Base-by-base conservation (phyloP, 139 green algal species). In the Picochlorum sp. region DNA sequence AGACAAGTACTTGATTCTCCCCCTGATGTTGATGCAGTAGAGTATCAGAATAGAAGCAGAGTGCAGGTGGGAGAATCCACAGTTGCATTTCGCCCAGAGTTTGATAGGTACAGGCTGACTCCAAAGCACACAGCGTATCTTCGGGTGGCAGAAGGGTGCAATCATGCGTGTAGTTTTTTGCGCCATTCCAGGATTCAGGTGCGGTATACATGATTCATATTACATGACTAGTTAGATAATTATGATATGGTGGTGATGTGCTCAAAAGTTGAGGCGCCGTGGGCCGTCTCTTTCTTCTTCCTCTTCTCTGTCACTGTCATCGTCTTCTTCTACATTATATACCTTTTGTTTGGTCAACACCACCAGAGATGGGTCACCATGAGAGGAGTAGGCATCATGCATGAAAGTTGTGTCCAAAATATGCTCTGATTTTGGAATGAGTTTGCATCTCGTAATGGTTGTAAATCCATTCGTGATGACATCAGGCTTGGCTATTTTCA, bases 111-210 rank as follows among this genome's bases (percentile, higher is more conserved):
- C 57, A 79, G 89, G 9, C 73, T 96, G 10, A 94, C 85, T 4
- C 85, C 88, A 1, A 38, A 30, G 4, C 90, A 96, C 78, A 86
- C 77, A 13, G 88, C 88, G 6, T 96, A 96, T 70, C 76, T 96
- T 60, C 79, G 87, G 3, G 86, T 96, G 41, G 87, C 88, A 3
- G 90, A 96, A 72, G 90, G 90, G 10, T 96, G 90, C 81, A 84
- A 87, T 78, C 90, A 95, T 67, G 80, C 80, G 6, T 96, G 90
- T 83, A 92, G 81, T 45, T 96, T 96, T 96, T 74, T 96, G 90
- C 61, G 83, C 85, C 15, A 96, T 96, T 57, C 90, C 90, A 3
- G 76, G 78, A 24, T 90, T 95, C 63, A 73, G 76, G 69, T 73
- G 34, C 28, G 62, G 14, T 30, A 28, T 56, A 20, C 18, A 18